These are phyloP conservation scores for Nemania sp. DNA, from an alignment of 2,329 filamentous ascomycete genomes.

Conservation along the genomic window DNA sequence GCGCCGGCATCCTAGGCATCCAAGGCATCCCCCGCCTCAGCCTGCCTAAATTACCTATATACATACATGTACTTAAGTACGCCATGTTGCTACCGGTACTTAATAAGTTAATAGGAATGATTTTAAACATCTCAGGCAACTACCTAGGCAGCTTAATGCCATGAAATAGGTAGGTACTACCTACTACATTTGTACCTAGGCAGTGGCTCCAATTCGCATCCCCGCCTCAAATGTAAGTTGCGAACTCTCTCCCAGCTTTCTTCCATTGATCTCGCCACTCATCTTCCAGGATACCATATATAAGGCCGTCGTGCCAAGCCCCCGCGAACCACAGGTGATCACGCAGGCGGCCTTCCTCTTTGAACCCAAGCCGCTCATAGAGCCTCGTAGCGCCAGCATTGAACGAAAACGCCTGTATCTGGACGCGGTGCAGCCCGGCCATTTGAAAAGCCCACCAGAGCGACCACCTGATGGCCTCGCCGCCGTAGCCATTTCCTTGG, in stretches of 20 bases:
- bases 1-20: no score
- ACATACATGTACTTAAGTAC: no score
- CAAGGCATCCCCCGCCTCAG: no score
- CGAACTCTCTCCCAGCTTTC: slow-evolving; percentile 19
- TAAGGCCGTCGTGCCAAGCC: slow-evolving; percentile 41
- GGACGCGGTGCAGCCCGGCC: slow-evolving; percentile 43
- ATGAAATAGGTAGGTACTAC: no score
- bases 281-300: slow-evolving; percentile 41
- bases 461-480: slow-evolving; percentile 44
- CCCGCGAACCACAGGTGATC: slow-evolving; percentile 42
- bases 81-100: no score
- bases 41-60: no score
- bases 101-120: no score
- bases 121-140: no score
- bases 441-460: slow-evolving; percentile 41
- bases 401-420: slow-evolving; percentile 39
- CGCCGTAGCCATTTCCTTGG: slow-evolving; percentile 42
- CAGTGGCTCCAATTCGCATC: not conserved
- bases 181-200: no score
- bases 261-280: slow-evolving; percentile 37
- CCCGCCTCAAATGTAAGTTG: slow-evolving; percentile 3
- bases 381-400: slow-evolving; percentile 40
- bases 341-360: slow-evolving; percentile 39
- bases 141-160: no score
- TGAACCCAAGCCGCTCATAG: slow-evolving; percentile 43